These are phyloP conservation scores for Abrus pulchellus DNA, from an alignment of 306 rosid species.

Conservation along the genomic window DNA sequence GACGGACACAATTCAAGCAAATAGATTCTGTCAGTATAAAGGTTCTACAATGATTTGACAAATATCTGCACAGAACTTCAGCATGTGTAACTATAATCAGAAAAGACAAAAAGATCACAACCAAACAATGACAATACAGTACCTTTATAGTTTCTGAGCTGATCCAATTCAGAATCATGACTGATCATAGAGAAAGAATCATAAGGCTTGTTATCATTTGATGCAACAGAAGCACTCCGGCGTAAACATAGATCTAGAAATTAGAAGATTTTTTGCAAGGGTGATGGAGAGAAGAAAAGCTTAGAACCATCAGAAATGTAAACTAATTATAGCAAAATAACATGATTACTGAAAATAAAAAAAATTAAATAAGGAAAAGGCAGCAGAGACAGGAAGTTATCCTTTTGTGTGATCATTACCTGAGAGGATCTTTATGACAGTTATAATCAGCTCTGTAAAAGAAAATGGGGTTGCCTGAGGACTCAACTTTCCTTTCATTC, in stretches of 20 bases:
- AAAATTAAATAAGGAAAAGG: slow-evolving; percentile 25
- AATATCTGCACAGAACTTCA: slow-evolving; percentile 13
- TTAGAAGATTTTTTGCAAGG: slow-evolving; percentile 33
- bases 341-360: slow-evolving; percentile 16
- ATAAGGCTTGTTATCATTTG: slow-evolving; percentile 35
- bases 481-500: slow-evolving; percentile 69
- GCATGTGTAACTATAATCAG: slow-evolving; percentile 11
- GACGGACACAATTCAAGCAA: slow-evolving; percentile 14
- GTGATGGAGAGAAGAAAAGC: slow-evolving; percentile 42
- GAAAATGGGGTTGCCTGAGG: slow-evolving; percentile 55
- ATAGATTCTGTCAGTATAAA: slow-evolving; percentile 25
- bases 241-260: slow-evolving; percentile 50
- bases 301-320: slow-evolving; percentile 51
- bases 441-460: slow-evolving; percentile 74
- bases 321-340: slow-evolving; percentile 37
- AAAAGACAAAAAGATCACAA: slow-evolving; percentile 1
- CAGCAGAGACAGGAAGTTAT: slow-evolving; percentile 24
- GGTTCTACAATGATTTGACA: slow-evolving; percentile 15
- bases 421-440: slow-evolving; percentile 82
- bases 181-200: slow-evolving; percentile 37
- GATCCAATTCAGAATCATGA: slow-evolving; percentile 51
- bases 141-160: slow-evolving; percentile 46
- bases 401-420: slow-evolving; percentile 59
- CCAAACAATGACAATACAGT: slow-evolving; percentile 39
- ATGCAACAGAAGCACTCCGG: slow-evolving; percentile 45